Percentiles rank a stretch among this genome's conserved stretches.
Evolutionary conservation across 2,329 filamentous ascomycete species (phyloP).

Genomic region (Colletotrichum falcatum): DNA sequence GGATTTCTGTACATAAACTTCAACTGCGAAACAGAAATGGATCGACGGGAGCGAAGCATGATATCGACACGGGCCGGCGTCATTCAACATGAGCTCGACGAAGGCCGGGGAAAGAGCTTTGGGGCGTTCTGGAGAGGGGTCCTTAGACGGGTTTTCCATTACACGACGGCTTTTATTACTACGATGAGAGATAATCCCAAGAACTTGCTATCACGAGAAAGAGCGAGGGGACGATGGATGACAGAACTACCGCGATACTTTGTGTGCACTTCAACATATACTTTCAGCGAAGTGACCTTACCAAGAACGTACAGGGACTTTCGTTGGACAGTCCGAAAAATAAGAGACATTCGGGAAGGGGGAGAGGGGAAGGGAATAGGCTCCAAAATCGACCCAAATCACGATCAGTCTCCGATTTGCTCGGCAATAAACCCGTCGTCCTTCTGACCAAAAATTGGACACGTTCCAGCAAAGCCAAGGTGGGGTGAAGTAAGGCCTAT

Average conservation of each 20-base stretch:
- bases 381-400: background rate
- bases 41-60: slow-evolving; percentile 41
- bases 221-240: background rate
- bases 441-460: background rate
- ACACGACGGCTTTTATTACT: background rate
- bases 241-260: background rate
- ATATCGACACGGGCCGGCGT: slow-evolving; percentile 43
- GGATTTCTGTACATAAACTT: slow-evolving; percentile 41
- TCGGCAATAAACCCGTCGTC: background rate
- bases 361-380: background rate
- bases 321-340: background rate
- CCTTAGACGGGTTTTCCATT: slow-evolving; percentile 17
- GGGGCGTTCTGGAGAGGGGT: slow-evolving; percentile 26
- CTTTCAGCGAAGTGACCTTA: background rate
- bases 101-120: slow-evolving; percentile 35
- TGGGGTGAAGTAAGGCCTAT: background rate
- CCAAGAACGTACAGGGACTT: background rate
- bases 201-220: background rate
- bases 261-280: slow-evolving; percentile 8
- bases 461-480: background rate
- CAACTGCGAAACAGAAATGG: slow-evolving; percentile 43
- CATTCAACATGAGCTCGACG: slow-evolving; percentile 53
- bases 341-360: background rate
- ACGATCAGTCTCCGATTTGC: background rate
- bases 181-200: background rate